Evolutionary conservation across 169 alveolate species (phyloP), one percentile per base, ranked within the genome.

Genomic region (Toxoplasma gondii): DNA sequence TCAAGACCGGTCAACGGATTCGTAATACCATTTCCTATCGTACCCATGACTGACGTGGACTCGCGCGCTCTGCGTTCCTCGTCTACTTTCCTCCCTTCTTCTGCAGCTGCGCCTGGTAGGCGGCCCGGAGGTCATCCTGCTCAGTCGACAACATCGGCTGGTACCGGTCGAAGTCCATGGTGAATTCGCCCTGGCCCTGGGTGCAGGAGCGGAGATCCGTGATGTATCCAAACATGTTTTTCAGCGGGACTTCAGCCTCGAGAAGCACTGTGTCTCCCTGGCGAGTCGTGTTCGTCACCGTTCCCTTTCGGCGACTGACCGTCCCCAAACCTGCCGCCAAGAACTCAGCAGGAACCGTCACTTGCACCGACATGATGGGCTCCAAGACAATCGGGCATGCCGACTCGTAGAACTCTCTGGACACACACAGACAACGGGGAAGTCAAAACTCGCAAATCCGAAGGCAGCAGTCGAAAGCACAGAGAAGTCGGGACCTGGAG

Each of bases 311-410:
- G 93, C 97, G 97, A 53, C 98, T 97, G 41, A 98, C 94, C 45
- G 98, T 97, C 44, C 98, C 97, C 97, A 98, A 96, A 38, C 97
- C 98, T 27, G 97, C 93, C 69, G 97, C 97, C 78, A 98, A 98
- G 82, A 95, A 97, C 69, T 98, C 98, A 39, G 96, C 95, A 49
- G 99, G 99, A 2, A 97, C 97, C 39, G 97, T 96, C 43, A 98
- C 99, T 94, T 99, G 99, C 36, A 99, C 99, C 44, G 96, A 95
- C 99, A 98, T 99, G 34, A 98, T 93, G 38, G 99, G 99, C 94
- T 98, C 99, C 90, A 98, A 93, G 45, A 98, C 97, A 58, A 96
- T 94, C 19, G 99, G 99, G 31, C 96, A 93, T 38, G 99, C 99
- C 39, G 96, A 96, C 84, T 95, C 96, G 93, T 97, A 98, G 67